Evolutionary conservation across 2,329 filamentous ascomycete genomes (phyloP), one percentile per base, ranked within the genome.

Genomic region (Blumeriella jaapii): DNA sequence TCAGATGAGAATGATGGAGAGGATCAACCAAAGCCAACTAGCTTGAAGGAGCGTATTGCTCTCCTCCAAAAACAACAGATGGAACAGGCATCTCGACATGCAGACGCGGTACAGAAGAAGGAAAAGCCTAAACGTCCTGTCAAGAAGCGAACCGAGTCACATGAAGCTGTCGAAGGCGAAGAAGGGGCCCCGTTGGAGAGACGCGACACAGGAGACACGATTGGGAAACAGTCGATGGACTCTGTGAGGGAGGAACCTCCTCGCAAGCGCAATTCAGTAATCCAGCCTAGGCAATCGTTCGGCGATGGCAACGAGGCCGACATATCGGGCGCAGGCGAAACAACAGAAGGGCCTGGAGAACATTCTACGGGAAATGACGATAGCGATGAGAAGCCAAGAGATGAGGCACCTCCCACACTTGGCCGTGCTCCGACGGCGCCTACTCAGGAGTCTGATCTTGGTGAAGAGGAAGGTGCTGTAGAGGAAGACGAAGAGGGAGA

Each of bases 1-100:
- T 52, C 56, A 32, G 22, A 56, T 60, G 66, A 63, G 14, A 69
- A 66, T 26, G 74, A 68, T 11, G 73, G 65, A 4, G 84, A 91
- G 36, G 83, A 93, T 27, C 77, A 83, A 50, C 87, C 89, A 1
- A 95, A 96, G 60, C 85, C 87, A 15, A 82, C 85, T 37, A 95
- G 83, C 48, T 59, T 98, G 42, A 98, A 96, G 60, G 91, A 98
- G 58, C 74, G 91, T 43, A 95, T 98, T 61, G 91, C 91, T 17
- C 65, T 94, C 34, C 66, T 98, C 11, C 91, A 98, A 58, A 89
- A 83, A 55, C 86, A 96, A 57, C 91, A 98, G 59, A 66, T 84
- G 55, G 91, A 96, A 55, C 84, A 91, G 55, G 84, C 87, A 4
- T 71, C 80, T 44, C 71, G 87, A 34, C 82, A 89, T 59, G 82